Evolutionary conservation across 2,329 filamentous ascomycete genomes (phyloP).

Genomic region (Cercospora sp.): DNA sequence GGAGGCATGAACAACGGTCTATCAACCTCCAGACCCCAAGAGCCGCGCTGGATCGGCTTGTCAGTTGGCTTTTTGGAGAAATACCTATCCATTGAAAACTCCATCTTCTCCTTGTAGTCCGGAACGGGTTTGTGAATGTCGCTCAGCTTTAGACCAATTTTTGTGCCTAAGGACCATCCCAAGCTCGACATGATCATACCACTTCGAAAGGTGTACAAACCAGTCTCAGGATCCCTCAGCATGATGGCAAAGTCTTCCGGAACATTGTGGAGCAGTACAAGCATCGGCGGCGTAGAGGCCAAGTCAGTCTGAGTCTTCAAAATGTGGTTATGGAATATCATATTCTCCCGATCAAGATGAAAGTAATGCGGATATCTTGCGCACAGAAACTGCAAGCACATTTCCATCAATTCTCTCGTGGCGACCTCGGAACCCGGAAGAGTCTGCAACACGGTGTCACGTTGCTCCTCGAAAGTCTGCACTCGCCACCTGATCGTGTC

Average conservation of each 20-base stretch:
- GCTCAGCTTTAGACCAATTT: constrained; percentile 69
- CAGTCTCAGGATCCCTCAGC: constrained; percentile 68
- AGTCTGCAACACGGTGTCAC: constrained; percentile 63
- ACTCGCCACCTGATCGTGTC: constrained; percentile 68
- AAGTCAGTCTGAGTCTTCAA: constrained; percentile 64
- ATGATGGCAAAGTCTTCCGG: constrained; percentile 84
- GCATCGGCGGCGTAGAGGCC: constrained; percentile 62
- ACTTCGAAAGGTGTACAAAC: constrained; percentile 72
- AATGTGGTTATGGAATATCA: constrained; percentile 67
- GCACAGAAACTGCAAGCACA: constrained; percentile 77
- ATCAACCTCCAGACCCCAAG: constrained; percentile 79
- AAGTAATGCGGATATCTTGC: constrained; percentile 77
- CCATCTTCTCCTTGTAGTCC: constrained; percentile 85
- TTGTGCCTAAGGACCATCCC: constrained; percentile 75
- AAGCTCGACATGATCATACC: constrained; percentile 77
- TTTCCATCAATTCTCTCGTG: constrained; percentile 86
- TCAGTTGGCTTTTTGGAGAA: constrained; percentile 76
- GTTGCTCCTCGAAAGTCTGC: constrained; percentile 63
- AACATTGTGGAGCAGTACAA: constrained; percentile 72
- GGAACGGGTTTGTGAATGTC: constrained; percentile 75
- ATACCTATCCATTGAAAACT: constrained; percentile 83
- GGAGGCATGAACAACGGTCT: constrained; percentile 74
- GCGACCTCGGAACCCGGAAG: constrained; percentile 76
- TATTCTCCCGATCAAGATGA: constrained; percentile 55
- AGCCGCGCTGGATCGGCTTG: constrained; percentile 77